Percentiles rank a stretch among this genome's conserved stretches.
phyloP scores from a whole-genome alignment of 179 eudicot genomes.

The Gypsophila paniculata region DNA sequence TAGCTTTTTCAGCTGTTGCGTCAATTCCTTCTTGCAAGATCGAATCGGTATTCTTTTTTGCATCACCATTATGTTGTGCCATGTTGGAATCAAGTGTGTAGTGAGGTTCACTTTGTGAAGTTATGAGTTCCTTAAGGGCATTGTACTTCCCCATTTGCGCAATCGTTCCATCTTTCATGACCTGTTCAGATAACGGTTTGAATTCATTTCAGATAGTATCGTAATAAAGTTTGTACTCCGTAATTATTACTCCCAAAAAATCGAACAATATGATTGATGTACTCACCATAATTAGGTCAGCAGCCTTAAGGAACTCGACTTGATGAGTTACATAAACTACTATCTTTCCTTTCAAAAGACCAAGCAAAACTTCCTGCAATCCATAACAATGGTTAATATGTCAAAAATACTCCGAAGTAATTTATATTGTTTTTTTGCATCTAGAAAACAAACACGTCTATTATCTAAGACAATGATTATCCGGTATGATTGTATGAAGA shows the following conservation, averaged over 20 bases:
- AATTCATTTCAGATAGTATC: no score
- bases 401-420: neutral
- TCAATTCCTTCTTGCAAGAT: neutral
- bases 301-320: conserved; percentile 24
- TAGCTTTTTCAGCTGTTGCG: neutral
- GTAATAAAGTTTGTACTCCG: neutral
- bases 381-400: neutral
- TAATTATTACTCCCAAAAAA: neutral
- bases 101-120: conserved; percentile 1
- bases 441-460: no score
- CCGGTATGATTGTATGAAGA: no score
- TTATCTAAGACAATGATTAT: no score
- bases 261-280: neutral
- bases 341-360: conserved; percentile 16
- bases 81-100: neutral
- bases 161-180: conserved; percentile 24
- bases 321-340: conserved; percentile 28
- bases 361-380: conserved; percentile 23
- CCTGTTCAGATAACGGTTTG: neutral
- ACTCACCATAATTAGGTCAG: conserved; percentile 23
- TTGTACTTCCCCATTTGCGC: conserved; percentile 12
- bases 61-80: neutral
- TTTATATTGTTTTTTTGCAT: no score
- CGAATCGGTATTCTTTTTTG: neutral
- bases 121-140: conserved; percentile 12